Base-by-base conservation (phyloP, 805 yeast genomes). In the Pachysolen tannophilus region DNA sequence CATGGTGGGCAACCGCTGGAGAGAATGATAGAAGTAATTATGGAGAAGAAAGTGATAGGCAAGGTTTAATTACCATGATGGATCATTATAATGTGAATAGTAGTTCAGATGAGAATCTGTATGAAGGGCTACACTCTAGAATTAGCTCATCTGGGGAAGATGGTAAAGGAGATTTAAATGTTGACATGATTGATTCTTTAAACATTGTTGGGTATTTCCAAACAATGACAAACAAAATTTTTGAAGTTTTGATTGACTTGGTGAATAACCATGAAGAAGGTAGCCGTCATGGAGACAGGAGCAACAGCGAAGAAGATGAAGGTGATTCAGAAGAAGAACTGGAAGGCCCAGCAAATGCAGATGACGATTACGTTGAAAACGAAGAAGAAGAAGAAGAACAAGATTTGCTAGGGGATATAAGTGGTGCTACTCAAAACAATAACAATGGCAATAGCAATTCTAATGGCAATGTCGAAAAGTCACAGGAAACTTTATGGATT, bases 1-100 rank as follows among this genome's bases (percentile, higher is more conserved):
- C 82, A 15, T 83, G 92, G 92, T 83, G 90, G 86, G 94, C 94
- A 3, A 70, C 82, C 20, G 90, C 92, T 1, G 94, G 92, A 7
- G 82, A 78, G 40, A 64, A 67, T 27, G 60, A 62, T 11, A 54
- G 52, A 17, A 49, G 57, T 15, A 58, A 60, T 30, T 62, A 59
- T 20, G 69, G 67, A 27, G 56, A 52, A 24, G 62, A 57, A 20
- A 39, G 59, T 14, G 75, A 69, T 17, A 37, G 21, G 14, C 37
- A 33, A 26, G 40, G 40, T 5, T 29, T 37, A 30, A 32, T 28
- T 18, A 37, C 28, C 14, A 32, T 37, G 25, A 24, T 13, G 65
- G 58, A 1, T 43, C 55, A 11, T 23, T 23, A 23, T 7, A 14
- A 14, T 23, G 8, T 11, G 10, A 14, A 23, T 8, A 14, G 13